Conservation (phyloP, 1,139 yeast genomes). For the Yamadazyma membranifaciens region DNA sequence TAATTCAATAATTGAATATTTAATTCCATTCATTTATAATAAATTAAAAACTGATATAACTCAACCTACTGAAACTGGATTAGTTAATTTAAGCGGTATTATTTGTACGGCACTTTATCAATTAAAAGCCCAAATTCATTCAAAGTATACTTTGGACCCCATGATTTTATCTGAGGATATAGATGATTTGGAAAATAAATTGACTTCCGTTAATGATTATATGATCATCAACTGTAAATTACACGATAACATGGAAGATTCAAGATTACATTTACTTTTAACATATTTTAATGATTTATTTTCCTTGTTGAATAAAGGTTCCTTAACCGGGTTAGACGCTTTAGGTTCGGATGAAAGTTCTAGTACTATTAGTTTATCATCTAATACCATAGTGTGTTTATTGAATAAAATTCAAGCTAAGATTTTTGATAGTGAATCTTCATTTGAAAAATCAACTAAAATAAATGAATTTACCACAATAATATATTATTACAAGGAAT, state of each 20-base stretch:
- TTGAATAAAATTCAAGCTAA: not conserved
- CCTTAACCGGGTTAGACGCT: not conserved
- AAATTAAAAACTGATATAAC: slow-evolving; percentile 1
- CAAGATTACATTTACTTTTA: slow-evolving; percentile 1
- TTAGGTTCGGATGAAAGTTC: not conserved
- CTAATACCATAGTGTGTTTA: not conserved
- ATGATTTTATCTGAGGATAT: slow-evolving; percentile 1
- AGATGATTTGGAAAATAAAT: not conserved
- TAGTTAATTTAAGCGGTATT: slow-evolving; percentile 4
- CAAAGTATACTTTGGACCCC: not conserved
- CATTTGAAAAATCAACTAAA: not conserved
- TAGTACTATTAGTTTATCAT: not conserved
- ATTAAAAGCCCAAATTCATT: not conserved
- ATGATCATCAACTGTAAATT: not conserved
- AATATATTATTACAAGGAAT: not conserved
- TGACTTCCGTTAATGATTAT: not conserved
- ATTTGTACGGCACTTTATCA: slow-evolving; percentile 1
- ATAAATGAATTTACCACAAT: too few relatives aligned
- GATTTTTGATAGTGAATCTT: not conserved
- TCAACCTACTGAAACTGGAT: slow-evolving; percentile 7
- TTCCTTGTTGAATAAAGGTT: not conserved
- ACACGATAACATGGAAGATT: not conserved
- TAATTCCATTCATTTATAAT: not conserved
- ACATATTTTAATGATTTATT: not conserved
- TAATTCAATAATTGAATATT: not conserved